Evolutionary conservation across 2,329 filamentous ascomycete genomes (phyloP), one percentile per base, ranked within the genome.

Genomic region (Allantophomopsis cytisporea): DNA sequence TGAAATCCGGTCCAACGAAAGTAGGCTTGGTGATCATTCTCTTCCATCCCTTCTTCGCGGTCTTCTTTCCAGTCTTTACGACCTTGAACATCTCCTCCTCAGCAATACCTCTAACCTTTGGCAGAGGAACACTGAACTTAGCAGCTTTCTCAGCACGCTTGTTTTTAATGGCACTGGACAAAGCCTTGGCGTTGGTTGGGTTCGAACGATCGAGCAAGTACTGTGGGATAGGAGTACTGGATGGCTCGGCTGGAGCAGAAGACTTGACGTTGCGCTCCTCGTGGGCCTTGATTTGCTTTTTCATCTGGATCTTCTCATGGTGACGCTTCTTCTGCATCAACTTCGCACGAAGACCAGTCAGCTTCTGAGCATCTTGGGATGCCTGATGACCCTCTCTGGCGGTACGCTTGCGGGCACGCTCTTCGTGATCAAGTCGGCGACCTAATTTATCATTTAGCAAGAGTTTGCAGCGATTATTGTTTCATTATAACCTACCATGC

Each of bases 71-170:
- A 23, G 89, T 96, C 66, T 87, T 87, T 54, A 96, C 78, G 12
- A 94, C 88, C 64, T 85, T 89, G 70, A 96, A 96, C 82, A 95
- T 89, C 67, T 94, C 89, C 69, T 94, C 86, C 66, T 96, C 89
- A 49, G 76, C 79, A 51, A 96, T 95, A 47, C 86, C 89, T 54
- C 84, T 76, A 35, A 96, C 91, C 65, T 94, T 95, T 30, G 91
- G 91, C 54, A 98, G 61, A 2, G 91, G 91, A 31, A 96, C 91
- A 23, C 73, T 75, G 59, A 95, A 96, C 57, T 89, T 84, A 38
- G 91, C 91, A 6, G 88, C 86, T 72, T 95, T 94, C 61, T 94
- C 93, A 46, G 73, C 73, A 32, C 91, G 73, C 71, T 94, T 94
- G 62, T 95, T 86, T 74, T 96, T 98, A n/a, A 23, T 38, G 39